Base-by-base conservation (phyloP, 331 rosid genomes). In the Malus hybrid region DNA sequence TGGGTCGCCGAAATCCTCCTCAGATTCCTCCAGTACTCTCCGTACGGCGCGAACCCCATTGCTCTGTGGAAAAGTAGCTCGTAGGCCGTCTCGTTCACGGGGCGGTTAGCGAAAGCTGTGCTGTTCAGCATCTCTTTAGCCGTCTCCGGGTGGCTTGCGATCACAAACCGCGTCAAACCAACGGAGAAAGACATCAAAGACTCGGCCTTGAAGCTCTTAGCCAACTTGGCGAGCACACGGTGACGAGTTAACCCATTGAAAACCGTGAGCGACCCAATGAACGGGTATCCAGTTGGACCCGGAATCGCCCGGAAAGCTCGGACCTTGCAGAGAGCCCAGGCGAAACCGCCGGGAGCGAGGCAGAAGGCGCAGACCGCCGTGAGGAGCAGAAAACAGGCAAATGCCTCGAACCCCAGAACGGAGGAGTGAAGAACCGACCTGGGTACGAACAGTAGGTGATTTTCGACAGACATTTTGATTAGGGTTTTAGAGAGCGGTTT, bases 21-120 rank as follows among this genome's bases (percentile, higher is more conserved):
- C 52, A 93, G 81, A 9, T 77, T 85, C 75, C 96, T 79, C 97
- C 96, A 90, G 65, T 90, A 93, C 52, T 81, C 94, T 0, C 94
- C 97, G 8, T 86, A 90, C 0, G 94, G 96, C 8, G 97, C 97
- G 22, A 93, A 93, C 1, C 97, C 97, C 91, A 90, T 88, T 42
- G 97, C 96, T 1, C 91, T 73, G 67, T 90, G 82, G 24, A 93
- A 93, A 3, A 93, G 62, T 4, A 93, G 93, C 81, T 85, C 87
- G 0, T 88, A 87, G 6, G 97, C 97, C 0, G 96, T 88, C 39
- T 93, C 94, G 65, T 93, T 93, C 1, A 89, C 85, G 0, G 97
- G 97, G 19, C 97, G 71, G 16, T 93, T 88, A 0, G 91, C 94
- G 10, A 93, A 90, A 46, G 74, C 72, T 0, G 91, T 11, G 78